These are phyloP conservation scores for Alternaria rosae DNA, from an alignment of 2,329 filamentous ascomycete species.

Conservation along the genomic window DNA sequence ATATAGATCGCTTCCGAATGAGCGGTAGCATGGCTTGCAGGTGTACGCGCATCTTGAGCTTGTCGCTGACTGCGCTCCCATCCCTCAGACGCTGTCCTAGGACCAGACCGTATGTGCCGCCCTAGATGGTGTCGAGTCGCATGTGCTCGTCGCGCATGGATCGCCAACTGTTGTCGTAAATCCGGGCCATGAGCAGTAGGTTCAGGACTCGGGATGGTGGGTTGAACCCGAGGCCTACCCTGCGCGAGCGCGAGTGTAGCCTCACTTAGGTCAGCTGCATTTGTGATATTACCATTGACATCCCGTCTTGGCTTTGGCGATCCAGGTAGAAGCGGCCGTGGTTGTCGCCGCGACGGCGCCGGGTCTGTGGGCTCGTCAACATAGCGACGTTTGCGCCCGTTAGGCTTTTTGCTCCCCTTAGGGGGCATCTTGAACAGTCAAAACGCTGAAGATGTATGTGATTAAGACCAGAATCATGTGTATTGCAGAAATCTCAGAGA, in stretches of 20 bases:
- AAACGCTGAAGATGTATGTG: background rate
- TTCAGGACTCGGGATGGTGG: background rate
- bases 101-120: background rate
- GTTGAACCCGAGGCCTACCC: background rate
- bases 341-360: background rate
- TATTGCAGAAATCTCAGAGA: background rate
- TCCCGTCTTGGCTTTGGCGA: background rate
- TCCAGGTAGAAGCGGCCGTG: background rate
- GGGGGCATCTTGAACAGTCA: background rate
- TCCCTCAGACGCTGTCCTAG: background rate
- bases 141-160: background rate
- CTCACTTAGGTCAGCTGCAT: background rate
- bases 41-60: background rate
- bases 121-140: background rate
- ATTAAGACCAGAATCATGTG: background rate
- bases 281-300: background rate
- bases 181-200: background rate
- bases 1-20: background rate
- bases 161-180: background rate
- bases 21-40: background rate
- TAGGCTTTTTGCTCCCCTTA: no score
- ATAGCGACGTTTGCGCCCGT: background rate
- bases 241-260: background rate
- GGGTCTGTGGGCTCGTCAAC: no score
- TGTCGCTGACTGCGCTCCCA: background rate